Percentiles rank a stretch among this genome's conserved stretches.
phyloP scores from a whole-genome alignment of 2,329 filamentous ascomycete genomes.

The Blastomyces silverae region DNA sequence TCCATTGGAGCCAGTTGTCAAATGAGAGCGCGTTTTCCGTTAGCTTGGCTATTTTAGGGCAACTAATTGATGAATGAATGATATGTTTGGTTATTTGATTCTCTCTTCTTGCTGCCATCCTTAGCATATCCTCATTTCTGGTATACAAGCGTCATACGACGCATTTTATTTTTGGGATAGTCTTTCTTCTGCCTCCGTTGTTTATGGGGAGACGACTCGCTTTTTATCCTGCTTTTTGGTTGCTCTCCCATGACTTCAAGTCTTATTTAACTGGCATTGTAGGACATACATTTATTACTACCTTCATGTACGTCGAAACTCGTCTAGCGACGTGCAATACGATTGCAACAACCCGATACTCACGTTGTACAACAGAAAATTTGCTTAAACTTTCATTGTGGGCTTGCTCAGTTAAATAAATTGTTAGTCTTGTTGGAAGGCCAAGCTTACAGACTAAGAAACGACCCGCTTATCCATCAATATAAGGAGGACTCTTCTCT shows the following conservation, averaged over 20 bases:
- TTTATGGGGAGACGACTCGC: too few species aligned
- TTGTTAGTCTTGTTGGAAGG: neutral
- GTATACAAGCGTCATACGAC: neutral
- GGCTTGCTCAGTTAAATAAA: neutral
- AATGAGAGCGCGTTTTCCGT: neutral
- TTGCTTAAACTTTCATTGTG: neutral
- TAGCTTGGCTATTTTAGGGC: neutral
- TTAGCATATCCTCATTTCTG: neutral
- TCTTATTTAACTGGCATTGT: too few species aligned
- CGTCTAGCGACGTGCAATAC: neutral
- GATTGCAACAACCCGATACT: neutral
- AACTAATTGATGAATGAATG: neutral
- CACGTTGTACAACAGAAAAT: neutral
- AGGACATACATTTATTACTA: too few species aligned
- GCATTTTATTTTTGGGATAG: neutral
- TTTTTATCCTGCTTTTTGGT: too few species aligned
- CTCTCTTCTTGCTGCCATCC: neutral
- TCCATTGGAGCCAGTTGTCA: conserved; percentile 29
- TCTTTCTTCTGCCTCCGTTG: too few species aligned
- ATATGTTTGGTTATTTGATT: conserved; percentile 7
- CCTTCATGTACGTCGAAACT: too few species aligned
- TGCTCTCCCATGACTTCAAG: too few species aligned
- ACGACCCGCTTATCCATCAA: neutral
- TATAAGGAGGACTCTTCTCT: neutral
- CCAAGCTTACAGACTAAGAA: neutral